A percentile compares a stretch with the other conserved stretches of the same genome.
Conservation (phyloP, 129 eudicot species). For the Flaveria bidentis region DNA sequence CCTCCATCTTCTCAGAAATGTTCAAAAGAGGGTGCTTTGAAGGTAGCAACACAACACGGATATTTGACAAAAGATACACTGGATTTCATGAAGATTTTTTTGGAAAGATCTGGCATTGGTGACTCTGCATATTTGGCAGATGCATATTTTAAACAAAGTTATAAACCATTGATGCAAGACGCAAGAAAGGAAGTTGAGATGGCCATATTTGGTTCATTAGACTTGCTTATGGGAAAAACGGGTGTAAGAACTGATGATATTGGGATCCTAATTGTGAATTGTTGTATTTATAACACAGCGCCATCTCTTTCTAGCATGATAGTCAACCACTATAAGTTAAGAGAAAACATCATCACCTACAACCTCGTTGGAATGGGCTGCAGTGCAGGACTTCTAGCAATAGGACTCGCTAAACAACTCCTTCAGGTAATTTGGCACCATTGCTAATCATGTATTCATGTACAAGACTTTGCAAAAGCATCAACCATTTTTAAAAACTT, state of each 20-base stretch:
- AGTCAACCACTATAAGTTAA: conserved; percentile 53
- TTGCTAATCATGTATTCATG: background rate
- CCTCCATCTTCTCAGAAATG: conserved; percentile 38
- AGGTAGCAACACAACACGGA: conserved; percentile 11
- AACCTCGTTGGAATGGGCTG: conserved; percentile 71
- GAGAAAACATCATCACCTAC: conserved; percentile 42
- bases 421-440: conserved; percentile 41
- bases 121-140: conserved; percentile 50
- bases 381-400: conserved; percentile 48
- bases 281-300: conserved; percentile 36
- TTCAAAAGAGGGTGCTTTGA: conserved; percentile 15
- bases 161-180: conserved; percentile 23
- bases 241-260: conserved; percentile 36
- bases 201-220: conserved; percentile 55
- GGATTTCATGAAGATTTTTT: conserved; percentile 26
- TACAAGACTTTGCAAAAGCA: conserved; percentile 1
- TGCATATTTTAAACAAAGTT: conserved; percentile 7
- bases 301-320: conserved; percentile 47
- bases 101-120: conserved; percentile 44
- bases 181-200: conserved; percentile 48
- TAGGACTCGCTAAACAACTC: conserved; percentile 57
- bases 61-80: conserved; percentile 22
- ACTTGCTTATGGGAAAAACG: conserved; percentile 45
- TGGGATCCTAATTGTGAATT: conserved; percentile 48
- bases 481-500: background rate